A percentile compares a stretch with the other conserved stretches of the same genome.
phyloP scores from a whole-genome alignment of 768 basidiomycete species.

The Sarcodon sp. region DNA sequence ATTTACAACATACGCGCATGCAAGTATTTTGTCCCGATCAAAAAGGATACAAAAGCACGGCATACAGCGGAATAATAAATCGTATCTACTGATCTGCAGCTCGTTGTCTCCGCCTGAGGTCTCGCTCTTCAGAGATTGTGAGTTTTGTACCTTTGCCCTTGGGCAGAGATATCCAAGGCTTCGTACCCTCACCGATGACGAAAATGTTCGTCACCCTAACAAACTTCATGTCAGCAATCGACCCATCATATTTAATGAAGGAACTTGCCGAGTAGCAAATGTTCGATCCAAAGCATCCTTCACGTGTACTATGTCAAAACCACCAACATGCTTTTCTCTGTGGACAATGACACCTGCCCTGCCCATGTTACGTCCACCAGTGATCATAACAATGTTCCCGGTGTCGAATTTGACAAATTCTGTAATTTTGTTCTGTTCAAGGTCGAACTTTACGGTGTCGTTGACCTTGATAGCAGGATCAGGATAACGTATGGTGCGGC shows the following conservation, averaged over 20 bases:
- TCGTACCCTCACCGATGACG: slow-evolving; percentile 90
- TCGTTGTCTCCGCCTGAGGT: slow-evolving; percentile 74
- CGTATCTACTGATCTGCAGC: slow-evolving; percentile 50
- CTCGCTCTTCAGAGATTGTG: slow-evolving; percentile 93
- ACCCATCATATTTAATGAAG: not conserved
- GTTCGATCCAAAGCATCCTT: slow-evolving; percentile 92
- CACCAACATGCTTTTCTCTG: slow-evolving; percentile 95
- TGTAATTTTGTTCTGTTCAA: slow-evolving; percentile 87
- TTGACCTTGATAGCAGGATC: slow-evolving; percentile 92
- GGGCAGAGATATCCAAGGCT: slow-evolving; percentile 94
- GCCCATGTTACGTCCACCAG: slow-evolving; percentile 99
- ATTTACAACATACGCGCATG: too few species aligned
- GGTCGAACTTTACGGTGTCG: slow-evolving; percentile 96
- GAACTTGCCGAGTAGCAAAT: slow-evolving; percentile 87
- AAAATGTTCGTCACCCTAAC: slow-evolving; percentile 91
- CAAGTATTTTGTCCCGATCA: too few species aligned
- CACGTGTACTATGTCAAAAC: slow-evolving; percentile 98
- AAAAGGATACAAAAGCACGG: too few species aligned
- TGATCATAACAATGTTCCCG: slow-evolving; percentile 94
- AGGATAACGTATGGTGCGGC: slow-evolving; percentile 98
- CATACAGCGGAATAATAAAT: not conserved
- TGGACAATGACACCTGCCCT: slow-evolving; percentile 93
- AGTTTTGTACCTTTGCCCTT: slow-evolving; percentile 98
- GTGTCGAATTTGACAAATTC: slow-evolving; percentile 95
- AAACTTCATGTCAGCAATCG: not conserved